phyloP scores from a whole-genome alignment of 345 rosid species.

The Physaria fendleri region DNA sequence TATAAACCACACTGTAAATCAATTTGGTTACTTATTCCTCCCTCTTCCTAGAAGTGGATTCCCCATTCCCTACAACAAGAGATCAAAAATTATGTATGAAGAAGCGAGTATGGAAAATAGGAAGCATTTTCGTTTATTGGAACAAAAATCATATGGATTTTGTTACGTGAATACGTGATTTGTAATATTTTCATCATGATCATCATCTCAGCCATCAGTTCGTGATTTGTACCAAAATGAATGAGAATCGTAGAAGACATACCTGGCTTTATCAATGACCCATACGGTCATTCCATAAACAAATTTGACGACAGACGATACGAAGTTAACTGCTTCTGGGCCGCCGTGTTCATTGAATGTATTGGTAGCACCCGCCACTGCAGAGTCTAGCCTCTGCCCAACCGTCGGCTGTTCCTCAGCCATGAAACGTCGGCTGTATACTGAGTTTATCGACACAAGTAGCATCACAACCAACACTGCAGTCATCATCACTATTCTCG shows the following conservation, averaged over 20 bases:
- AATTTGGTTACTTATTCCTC: too few relatives aligned
- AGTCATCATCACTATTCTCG: not conserved
- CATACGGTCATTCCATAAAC: constrained; percentile 23
- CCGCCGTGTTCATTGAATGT: constrained; percentile 27
- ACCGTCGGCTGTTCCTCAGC: constrained; percentile 23
- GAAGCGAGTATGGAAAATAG: too few relatives aligned
- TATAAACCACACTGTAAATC: too few relatives aligned
- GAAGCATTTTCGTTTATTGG: too few relatives aligned
- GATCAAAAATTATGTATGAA: not conserved
- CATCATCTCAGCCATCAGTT: too few relatives aligned
- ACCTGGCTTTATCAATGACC: constrained; percentile 25
- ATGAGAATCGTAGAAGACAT: not conserved
- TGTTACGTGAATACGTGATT: too few relatives aligned
- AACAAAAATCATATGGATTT: too few relatives aligned
- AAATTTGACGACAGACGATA: constrained; percentile 3
- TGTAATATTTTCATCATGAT: too few relatives aligned
- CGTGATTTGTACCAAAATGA: not conserved
- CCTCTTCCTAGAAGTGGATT: too few relatives aligned
- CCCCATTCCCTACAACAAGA: too few relatives aligned
- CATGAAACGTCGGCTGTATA: not conserved
- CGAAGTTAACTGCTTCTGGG: constrained; percentile 1
- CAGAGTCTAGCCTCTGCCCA: constrained; percentile 17
- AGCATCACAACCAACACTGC: constrained; percentile 20
- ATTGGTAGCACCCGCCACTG: not conserved
- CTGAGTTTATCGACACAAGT: constrained; percentile 1